Base-by-base conservation (phyloP, 306 rosid species). In the Herpetospermum pedunculosum region DNA sequence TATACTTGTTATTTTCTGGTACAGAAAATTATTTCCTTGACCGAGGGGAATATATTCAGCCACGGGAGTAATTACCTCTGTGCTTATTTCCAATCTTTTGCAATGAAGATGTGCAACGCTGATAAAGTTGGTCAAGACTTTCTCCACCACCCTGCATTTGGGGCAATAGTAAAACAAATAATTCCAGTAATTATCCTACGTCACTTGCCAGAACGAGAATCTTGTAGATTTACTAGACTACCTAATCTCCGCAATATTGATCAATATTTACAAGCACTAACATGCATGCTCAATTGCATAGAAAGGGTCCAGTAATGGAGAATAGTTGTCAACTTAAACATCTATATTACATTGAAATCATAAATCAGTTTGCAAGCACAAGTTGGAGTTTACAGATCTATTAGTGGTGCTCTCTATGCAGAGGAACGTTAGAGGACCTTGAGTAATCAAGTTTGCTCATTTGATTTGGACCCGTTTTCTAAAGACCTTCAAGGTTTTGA, bases 101-200 rank as follows among this genome's bases (percentile, higher is more conserved):
- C 85, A 91, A 68, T 59, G 91, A 79, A 76, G 95, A 85, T 54
- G 92, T 85, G 81, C 95, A 70, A 67, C 97, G 97, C 43, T 84
- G 81, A 75, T 73, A 85, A 80, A 94, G 92, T 77, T 86, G 95
- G 77, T 78, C 91, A 74, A 80, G 84, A 79, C 97, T 91, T 84
- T 94, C 99, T 68, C 99, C 99, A 32, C 97, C 99, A 49, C 97
- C 99, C 96, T 94, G 85, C 78, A 82, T 29, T 59, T 10, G 37
- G 50, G 53, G 21, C 52, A 62, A 63, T 40, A 50, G 54, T 21
- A 63, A 52, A 49, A 75, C 35, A 81, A 26, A 75, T 73, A 76
- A 76, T 59, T 54, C 55, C 74, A 76, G 26, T 49, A 6, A 63
- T 10, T 67, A 8, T 13, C 43, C 35, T 1, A 48, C 14, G 71